phyloP scores from a whole-genome alignment of 768 basidiomycete genomes.

The Dioszegia crocea region DNA sequence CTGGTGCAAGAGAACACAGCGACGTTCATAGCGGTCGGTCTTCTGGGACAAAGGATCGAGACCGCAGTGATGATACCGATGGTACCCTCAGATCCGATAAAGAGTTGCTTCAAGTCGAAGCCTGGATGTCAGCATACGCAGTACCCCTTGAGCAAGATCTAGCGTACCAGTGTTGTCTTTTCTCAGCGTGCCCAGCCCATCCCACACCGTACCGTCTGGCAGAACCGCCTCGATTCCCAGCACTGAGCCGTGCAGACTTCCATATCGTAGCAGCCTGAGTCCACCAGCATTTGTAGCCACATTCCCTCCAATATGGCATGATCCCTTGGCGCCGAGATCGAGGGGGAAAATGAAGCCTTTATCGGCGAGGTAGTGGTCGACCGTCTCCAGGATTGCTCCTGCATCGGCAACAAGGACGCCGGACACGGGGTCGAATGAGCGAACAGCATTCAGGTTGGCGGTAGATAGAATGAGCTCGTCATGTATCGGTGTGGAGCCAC shows the following conservation, averaged over 20 bases:
- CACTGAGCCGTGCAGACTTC: constrained; percentile 89
- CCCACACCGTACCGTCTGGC: constrained; percentile 85
- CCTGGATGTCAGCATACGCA: constrained; percentile 54
- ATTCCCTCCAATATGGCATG: constrained; percentile 97
- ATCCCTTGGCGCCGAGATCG: constrained; percentile 93
- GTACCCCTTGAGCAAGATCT: not conserved
- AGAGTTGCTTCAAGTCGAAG: constrained; percentile 95
- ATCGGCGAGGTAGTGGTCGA: constrained; percentile 79
- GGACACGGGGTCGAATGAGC: constrained; percentile 53
- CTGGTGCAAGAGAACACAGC: constrained; percentile 82
- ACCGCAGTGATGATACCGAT: constrained; percentile 92
- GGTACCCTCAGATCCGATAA: constrained; percentile 95
- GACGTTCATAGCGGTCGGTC: constrained; percentile 71
- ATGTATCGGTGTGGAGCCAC: constrained; percentile 77
- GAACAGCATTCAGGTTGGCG: constrained; percentile 66
- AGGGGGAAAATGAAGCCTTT: constrained; percentile 94
- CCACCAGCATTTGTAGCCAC: constrained; percentile 97
- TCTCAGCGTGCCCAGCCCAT: constrained; percentile 77
- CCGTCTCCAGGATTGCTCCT: constrained; percentile 83
- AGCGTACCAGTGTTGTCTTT: constrained; percentile 92
- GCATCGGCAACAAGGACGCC: constrained; percentile 90
- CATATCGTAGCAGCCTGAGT: constrained; percentile 87
- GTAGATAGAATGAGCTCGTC: constrained; percentile 85
- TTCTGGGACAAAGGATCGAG: constrained; percentile 87
- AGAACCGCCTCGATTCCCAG: constrained; percentile 93